Conservation (phyloP, 1,284 basidiomycete species). For the Irpex sp. region DNA sequence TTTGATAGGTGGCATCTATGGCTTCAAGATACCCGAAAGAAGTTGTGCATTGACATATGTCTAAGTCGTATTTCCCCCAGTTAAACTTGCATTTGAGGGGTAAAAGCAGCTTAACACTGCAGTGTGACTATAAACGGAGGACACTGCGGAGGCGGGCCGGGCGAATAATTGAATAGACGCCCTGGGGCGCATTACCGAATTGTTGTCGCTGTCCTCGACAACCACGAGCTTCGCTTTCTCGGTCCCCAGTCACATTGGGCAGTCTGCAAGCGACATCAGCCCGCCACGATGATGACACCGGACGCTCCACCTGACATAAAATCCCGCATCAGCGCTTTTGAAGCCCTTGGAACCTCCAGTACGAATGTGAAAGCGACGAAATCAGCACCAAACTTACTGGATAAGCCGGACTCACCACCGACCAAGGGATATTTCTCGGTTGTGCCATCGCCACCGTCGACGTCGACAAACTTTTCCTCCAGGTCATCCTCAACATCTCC, state of each 20-base stretch:
- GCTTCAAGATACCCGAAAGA: too few species aligned
- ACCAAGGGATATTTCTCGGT: constrained; percentile 31
- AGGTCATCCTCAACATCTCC: constrained; percentile 51
- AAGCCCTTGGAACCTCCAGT: constrained; percentile 24
- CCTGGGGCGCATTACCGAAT: not conserved
- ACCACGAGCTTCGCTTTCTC: not conserved
- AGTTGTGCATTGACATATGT: too few species aligned
- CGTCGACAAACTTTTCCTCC: constrained; percentile 17
- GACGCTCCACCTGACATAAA: constrained; percentile 30
- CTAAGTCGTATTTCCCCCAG: not conserved
- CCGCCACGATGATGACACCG: constrained; percentile 4
- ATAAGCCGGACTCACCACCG: constrained; percentile 40
- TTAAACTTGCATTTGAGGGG: not conserved
- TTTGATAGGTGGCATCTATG: too few species aligned
- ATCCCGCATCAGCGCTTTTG: constrained; percentile 58
- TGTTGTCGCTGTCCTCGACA: not conserved
- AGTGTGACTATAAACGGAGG: too few species aligned
- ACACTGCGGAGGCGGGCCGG: not conserved
- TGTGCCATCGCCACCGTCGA: constrained; percentile 19
- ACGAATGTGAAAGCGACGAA: constrained; percentile 12
- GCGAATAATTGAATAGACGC: constrained; percentile 7
- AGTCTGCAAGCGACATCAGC: not conserved
- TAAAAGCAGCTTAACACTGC: not conserved
- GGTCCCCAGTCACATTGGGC: not conserved
- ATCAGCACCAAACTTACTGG: constrained; percentile 34